Evolutionary conservation across 805 yeast genomes (phyloP).

Genomic region (Saccharomycopsis malanga): DNA sequence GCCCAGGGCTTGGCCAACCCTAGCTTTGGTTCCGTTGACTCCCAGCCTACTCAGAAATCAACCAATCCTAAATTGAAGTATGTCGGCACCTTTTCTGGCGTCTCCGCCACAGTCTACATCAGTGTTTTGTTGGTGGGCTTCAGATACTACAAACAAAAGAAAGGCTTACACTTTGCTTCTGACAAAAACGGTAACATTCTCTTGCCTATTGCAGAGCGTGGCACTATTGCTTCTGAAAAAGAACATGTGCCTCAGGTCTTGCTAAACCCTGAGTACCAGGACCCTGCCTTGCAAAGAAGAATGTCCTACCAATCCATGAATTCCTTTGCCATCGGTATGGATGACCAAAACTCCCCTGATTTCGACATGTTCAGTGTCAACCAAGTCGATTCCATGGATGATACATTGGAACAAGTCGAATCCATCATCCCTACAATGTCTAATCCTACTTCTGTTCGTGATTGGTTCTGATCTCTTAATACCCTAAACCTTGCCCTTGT

Average conservation of each 20-base stretch:
- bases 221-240: conserved; percentile 15
- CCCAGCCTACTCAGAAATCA: conserved; percentile 27
- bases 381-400: conserved; percentile 7
- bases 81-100: conserved; percentile 23
- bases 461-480: conserved; percentile 10
- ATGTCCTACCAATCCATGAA: conserved; percentile 19
- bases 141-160: conserved; percentile 26
- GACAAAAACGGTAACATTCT: conserved; percentile 19
- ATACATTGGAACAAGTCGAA: conserved; percentile 12
- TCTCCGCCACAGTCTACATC: conserved; percentile 21
- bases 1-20: conserved; percentile 23
- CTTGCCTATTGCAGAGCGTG: conserved; percentile 20
- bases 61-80: conserved; percentile 28
- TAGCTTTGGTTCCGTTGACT: conserved; percentile 21
- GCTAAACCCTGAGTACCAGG: conserved; percentile 18
- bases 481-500: background rate
- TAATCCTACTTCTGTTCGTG: conserved; percentile 6
- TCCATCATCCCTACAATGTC: conserved; percentile 17
- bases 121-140: conserved; percentile 26
- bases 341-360: background rate
- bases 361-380: conserved; percentile 1
- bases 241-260: conserved; percentile 9
- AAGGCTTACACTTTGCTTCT: conserved; percentile 12
- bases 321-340: conserved; percentile 6
- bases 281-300: conserved; percentile 11